These are phyloP conservation scores for Coix lacrymajobi DNA, from an alignment of 176 grass and related monocot genomes.

Conservation along the genomic window DNA sequence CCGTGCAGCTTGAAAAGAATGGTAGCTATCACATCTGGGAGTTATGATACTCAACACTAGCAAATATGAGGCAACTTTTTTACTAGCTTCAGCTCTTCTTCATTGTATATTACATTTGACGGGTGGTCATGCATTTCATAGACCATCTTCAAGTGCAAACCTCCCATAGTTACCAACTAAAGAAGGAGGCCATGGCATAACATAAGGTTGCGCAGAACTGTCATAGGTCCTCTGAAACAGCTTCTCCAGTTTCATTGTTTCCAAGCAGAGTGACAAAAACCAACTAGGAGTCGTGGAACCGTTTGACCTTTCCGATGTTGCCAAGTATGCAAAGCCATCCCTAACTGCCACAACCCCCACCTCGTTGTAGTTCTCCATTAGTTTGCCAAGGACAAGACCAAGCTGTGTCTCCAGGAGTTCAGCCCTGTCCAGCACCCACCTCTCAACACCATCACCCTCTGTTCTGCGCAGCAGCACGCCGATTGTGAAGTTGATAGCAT, in stretches of 20 bases:
- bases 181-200: slow-evolving; percentile 15
- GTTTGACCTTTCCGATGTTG: background rate
- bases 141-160: background rate
- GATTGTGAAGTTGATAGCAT: background rate
- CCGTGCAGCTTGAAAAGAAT: background rate
- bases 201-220: background rate
- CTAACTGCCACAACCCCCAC: background rate
- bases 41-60: background rate
- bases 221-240: background rate
- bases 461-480: background rate
- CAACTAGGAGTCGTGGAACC: background rate
- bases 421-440: background rate
- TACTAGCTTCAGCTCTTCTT: background rate
- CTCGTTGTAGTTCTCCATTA: background rate
- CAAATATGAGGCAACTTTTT: background rate
- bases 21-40: background rate
- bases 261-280: slow-evolving; percentile 16
- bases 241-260: slow-evolving; percentile 6
- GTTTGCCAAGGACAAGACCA: background rate
- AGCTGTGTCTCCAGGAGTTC: background rate
- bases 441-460: background rate
- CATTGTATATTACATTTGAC: too few species aligned
- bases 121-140: too few species aligned
- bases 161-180: slow-evolving; percentile 9
- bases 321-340: slow-evolving; percentile 8